Conservation (phyloP, 148 eudicot species). For the Nepenthes gracilis region DNA sequence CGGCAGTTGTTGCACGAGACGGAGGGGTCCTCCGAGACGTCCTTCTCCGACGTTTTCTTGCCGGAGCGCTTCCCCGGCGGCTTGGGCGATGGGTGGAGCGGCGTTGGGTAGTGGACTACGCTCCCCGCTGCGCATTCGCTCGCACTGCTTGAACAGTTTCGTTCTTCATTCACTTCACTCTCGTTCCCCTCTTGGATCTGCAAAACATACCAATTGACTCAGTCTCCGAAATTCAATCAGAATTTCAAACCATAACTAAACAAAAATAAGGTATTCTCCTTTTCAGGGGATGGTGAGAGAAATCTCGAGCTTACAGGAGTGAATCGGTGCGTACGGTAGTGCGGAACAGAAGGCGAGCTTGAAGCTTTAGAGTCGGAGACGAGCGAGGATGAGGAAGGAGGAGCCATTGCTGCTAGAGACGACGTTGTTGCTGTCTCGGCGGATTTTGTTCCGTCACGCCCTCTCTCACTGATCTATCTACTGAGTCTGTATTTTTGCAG, state of each 20-base stretch:
- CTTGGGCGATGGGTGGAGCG: constrained; percentile 3
- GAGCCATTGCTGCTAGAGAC: not conserved
- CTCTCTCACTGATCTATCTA: no score
- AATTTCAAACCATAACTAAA: not conserved
- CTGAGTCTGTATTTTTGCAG: no score
- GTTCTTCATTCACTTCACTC: constrained; percentile 48
- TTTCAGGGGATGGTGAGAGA: not conserved
- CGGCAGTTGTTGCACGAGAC: constrained; percentile 79
- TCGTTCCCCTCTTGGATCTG: constrained; percentile 91
- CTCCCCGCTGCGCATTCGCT: constrained; percentile 4
- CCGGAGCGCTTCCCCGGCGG: constrained; percentile 11
- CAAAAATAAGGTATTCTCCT: not conserved
- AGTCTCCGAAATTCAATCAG: not conserved
- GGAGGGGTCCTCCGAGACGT: not conserved
- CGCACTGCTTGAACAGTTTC: constrained; percentile 18
- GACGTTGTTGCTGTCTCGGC: no score
- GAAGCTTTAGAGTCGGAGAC: constrained; percentile 24
- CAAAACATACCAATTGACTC: not conserved
- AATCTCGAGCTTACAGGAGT: constrained; percentile 47
- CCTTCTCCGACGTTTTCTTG: constrained; percentile 12
- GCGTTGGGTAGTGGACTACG: constrained; percentile 6
- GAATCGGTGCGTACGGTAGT: constrained; percentile 54
- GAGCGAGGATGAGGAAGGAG: constrained; percentile 31
- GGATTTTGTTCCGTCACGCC: no score
- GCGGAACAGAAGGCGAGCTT: constrained; percentile 24